Percentiles rank a stretch among this genome's conserved stretches.
Evolutionary conservation across 306 rosid genomes (phyloP).

Genomic region (Rosa rugosa): DNA sequence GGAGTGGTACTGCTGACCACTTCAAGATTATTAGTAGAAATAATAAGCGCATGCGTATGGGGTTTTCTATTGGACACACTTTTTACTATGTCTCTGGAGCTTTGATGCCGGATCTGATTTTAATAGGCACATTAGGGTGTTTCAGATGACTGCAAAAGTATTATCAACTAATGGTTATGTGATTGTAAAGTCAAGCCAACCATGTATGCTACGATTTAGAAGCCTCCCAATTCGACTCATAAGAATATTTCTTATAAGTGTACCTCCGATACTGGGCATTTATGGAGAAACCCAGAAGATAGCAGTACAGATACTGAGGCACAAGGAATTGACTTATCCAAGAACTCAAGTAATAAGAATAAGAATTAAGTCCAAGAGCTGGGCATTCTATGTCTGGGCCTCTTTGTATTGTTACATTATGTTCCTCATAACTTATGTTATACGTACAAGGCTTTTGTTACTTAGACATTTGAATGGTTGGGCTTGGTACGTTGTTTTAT

Average conservation of each 20-base stretch:
- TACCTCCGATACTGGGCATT: conserved; percentile 69
- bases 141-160: conserved; percentile 77
- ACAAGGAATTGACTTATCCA: conserved; percentile 53
- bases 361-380: conserved; percentile 59
- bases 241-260: conserved; percentile 49
- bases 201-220: conserved; percentile 73
- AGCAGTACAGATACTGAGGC: conserved; percentile 41
- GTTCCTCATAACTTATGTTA: conserved; percentile 42
- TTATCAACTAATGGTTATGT: conserved; percentile 54
- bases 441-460: too few species aligned
- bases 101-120: conserved; percentile 82
- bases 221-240: conserved; percentile 64
- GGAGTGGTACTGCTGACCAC: neutral
- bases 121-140: conserved; percentile 66
- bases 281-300: conserved; percentile 59
- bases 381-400: conserved; percentile 73
- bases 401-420: conserved; percentile 49
- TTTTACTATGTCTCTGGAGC: conserved; percentile 45
- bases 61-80: conserved; percentile 69
- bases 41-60: conserved; percentile 2
- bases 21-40: neutral
- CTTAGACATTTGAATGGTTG: too few species aligned
- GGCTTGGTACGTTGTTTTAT: too few species aligned
- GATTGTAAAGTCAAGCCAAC: conserved; percentile 57
- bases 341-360: conserved; percentile 60